These are phyloP conservation scores for Phycomyces blakesleeanus DNA, from an alignment of 192 early-diverging fungal species.

Conservation along the genomic window DNA sequence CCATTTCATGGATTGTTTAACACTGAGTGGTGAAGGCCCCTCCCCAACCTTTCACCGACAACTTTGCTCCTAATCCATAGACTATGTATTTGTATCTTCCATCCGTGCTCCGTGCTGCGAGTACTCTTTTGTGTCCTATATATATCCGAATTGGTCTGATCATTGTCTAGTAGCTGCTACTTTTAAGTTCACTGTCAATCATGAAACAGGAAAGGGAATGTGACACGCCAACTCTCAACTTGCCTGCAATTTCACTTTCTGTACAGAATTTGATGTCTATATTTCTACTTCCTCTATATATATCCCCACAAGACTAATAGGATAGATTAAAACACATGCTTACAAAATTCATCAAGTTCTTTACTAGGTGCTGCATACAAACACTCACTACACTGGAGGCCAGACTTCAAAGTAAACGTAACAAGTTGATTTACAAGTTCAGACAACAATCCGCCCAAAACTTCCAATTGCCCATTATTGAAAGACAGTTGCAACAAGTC, in stretches of 20 bases:
- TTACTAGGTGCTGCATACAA: neutral
- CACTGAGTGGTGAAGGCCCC: neutral
- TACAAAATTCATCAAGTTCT: neutral
- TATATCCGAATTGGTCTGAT: slow-evolving; percentile 1
- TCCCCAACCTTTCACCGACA: slow-evolving; percentile 1
- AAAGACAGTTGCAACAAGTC: neutral
- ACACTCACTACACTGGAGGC: too few relatives aligned
- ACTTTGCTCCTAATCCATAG: slow-evolving; percentile 7
- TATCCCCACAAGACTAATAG: neutral
- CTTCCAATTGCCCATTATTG: neutral
- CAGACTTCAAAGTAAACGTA: neutral
- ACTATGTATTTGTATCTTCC: slow-evolving; percentile 20
- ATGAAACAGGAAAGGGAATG: slow-evolving; percentile 1
- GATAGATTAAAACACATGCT: neutral
- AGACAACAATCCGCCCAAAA: neutral
- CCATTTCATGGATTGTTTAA: neutral
- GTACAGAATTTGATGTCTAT: neutral
- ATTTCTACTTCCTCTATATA: neutral
- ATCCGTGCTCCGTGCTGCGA: neutral
- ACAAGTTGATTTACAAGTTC: neutral
- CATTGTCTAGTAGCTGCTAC: slow-evolving; percentile 6
- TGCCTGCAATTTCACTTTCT: neutral
- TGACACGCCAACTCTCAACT: slow-evolving; percentile 17
- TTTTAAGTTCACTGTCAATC: neutral
- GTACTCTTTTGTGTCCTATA: neutral